Evolutionary conservation across 2,329 filamentous ascomycete species (phyloP), one percentile per base, ranked within the genome.

Genomic region (Talaromyces sp.): DNA sequence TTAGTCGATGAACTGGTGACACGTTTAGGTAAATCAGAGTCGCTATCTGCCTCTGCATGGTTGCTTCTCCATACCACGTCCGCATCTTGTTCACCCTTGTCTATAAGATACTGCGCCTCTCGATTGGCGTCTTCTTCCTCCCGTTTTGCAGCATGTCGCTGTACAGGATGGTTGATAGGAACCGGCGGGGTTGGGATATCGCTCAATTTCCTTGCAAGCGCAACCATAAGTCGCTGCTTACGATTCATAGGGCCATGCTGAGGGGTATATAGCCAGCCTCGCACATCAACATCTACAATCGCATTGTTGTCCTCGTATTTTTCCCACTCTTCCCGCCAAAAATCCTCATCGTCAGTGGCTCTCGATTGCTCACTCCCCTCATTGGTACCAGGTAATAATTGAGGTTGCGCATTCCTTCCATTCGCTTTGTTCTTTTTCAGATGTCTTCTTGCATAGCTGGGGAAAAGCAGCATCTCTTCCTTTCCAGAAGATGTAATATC

Each of bases 391-490:
- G 59, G 59, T 40, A 67, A 57, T 21, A 59, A 43, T 64, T 60
- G 63, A 50, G 65, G 64, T 64, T 60, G 62, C 37, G 65, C 64
- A 63, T 72, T 62, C 10, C 48, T 28, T 62, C 69, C 66, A n/a
- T 63, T 65, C 64, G 73, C 74, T n/a, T 72, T 72, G 69, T 75
- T 70, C 72, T 76, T 62, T 63, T 77, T 87, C 35, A 83, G 73
- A 70, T 95, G 88, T 61, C 81, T 81, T 68, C 92, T 86, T 8
- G 90, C 91, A 70, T 99, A 99, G 55, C 91, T 97, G 0, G 94
- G 94, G 65, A 99, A 99, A 22, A 99, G 72, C 9, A 99, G 84
- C 86, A 99, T 90, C 75, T 97, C 90, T 71, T 97, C 91, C 60
- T 91, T 84, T 11, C 90, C 92, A 61, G 85, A 86, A 10, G 85